Evolutionary conservation across 2,329 filamentous ascomycete genomes (phyloP).

Genomic region (Penicillium capsulatum): DNA sequence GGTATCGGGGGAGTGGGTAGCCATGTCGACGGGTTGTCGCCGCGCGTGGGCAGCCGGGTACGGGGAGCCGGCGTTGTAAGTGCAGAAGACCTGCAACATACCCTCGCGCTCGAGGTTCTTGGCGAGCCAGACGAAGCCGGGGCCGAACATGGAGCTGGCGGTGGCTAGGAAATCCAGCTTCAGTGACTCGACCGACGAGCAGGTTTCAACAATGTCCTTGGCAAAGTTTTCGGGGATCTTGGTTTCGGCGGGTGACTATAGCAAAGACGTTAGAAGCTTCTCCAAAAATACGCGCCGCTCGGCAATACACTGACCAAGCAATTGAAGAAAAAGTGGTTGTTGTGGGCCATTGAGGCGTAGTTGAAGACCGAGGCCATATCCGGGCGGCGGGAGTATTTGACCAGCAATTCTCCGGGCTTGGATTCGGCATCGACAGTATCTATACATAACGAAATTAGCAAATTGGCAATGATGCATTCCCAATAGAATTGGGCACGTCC

Average conservation of each 20-base stretch:
- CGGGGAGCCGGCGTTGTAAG: constrained; percentile 87
- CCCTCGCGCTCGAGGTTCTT: constrained; percentile 48
- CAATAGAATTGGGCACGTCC: no score
- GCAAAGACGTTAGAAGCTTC: constrained; percentile 10
- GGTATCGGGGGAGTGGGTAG: constrained; percentile 37
- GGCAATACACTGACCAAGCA: constrained; percentile 44
- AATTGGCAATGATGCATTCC: no score
- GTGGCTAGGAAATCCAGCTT: constrained; percentile 74
- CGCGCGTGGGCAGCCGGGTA: constrained; percentile 82
- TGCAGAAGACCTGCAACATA: constrained; percentile 67
- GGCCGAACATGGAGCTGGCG: constrained; percentile 88
- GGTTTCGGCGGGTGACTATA: constrained; percentile 41
- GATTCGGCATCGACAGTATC: constrained; percentile 62
- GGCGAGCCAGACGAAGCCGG: constrained; percentile 95
- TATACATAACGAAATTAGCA: constrained; percentile 30
- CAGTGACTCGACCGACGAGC: constrained; percentile 79
- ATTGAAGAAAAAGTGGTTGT: constrained; percentile 63
- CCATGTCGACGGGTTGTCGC: constrained; percentile 52
- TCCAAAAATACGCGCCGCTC: no score
- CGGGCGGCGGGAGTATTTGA: constrained; percentile 74
- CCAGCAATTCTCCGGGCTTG: constrained; percentile 62
- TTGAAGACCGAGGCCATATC: constrained; percentile 80
- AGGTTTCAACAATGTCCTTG: constrained; percentile 61
- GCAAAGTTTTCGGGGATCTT: constrained; percentile 56
- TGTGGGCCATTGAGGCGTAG: constrained; percentile 92